A percentile compares a stretch with the other conserved stretches of the same genome.
Conservation (phyloP, 768 basidiomycete genomes). For the Pisolithus marmoratus region DNA sequence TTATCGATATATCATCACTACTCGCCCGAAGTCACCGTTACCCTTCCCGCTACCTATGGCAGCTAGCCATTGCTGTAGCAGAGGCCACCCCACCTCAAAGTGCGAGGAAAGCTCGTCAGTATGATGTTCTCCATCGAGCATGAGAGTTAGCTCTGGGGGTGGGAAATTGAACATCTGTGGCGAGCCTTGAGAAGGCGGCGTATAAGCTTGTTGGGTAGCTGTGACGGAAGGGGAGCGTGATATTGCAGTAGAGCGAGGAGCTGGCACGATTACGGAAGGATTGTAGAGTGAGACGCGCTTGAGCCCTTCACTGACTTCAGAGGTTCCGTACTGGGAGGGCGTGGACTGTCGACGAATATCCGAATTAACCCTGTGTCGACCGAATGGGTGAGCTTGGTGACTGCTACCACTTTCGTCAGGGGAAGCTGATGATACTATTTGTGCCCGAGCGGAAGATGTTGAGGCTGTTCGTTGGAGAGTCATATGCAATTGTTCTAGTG, state of each 20-base stretch:
- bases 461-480: slow-evolving; percentile 44
- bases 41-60: slow-evolving; percentile 55
- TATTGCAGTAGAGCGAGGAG: slow-evolving; percentile 39
- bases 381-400: slow-evolving; percentile 13
- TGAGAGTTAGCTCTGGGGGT: slow-evolving; percentile 49
- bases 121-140: slow-evolving; percentile 87
- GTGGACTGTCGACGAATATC: slow-evolving; percentile 22
- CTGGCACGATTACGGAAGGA: slow-evolving; percentile 16
- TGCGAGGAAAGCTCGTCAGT: slow-evolving; percentile 83
- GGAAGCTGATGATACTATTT: slow-evolving; percentile 9
- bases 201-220: slow-evolving; percentile 30
- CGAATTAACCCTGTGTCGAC: slow-evolving; percentile 24
- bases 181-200: slow-evolving; percentile 19
- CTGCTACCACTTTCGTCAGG: slow-evolving; percentile 11
- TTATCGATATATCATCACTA: slow-evolving; percentile 76
- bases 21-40: slow-evolving; percentile 64
- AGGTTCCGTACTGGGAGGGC: background rate
- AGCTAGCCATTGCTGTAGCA: slow-evolving; percentile 68
- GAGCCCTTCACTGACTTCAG: slow-evolving; percentile 18
- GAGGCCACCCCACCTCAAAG: slow-evolving; percentile 81
- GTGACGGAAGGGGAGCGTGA: slow-evolving; percentile 57
- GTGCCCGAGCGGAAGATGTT: slow-evolving; percentile 10
- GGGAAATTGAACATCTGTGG: slow-evolving; percentile 18
- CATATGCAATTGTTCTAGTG: slow-evolving; percentile 58
- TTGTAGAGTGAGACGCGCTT: slow-evolving; percentile 19